Evolutionary conservation across 2,329 filamentous ascomycete species (phyloP), one percentile per base, ranked within the genome.

Genomic region (Xylaria arbuscula): DNA sequence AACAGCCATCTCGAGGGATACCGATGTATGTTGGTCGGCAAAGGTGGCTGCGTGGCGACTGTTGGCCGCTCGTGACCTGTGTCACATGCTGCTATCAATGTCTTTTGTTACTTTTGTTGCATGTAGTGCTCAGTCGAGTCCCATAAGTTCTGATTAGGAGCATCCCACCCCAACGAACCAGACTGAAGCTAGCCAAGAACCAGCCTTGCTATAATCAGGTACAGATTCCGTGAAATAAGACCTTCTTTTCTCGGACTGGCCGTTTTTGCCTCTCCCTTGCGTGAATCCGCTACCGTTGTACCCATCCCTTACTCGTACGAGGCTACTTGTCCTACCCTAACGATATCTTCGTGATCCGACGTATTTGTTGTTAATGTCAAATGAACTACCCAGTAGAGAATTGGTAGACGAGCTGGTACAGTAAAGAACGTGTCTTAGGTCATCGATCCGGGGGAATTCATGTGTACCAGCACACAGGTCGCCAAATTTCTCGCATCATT

Each of bases 171-270:
- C 22, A 19, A 56, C 65, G 50, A 59, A 64, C 53, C 59, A 58
- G 48, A 64, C 34, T 28, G 42, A 28, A 34, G 24, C 19, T 40
- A 42, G 47, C n/a, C 28, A 55, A 38, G 38, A 59, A 36, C 28
- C 32, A 62, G 62, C 63, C 62, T 69, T 60, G 22, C 55, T 66
- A n/a, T 28, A 28, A 2, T 28, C 28, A 28, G 28, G 28, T 15
- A 11, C 10, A 57, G 36, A 13, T 42, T 42, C 59, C 50, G 54
- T 38, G 47, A 24, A 42, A 45, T 53, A 40, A 68, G 47, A 70
- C 68, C 65, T 70, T 70, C 68, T 65, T 61, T 36, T 70, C 64
- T 62, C 36, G 68, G 68, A 64, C 38, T 70, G 62, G 65, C 34
- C 22, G 57, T 19, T 57, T 54, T 47, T 63, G 22, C 38, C 45